phyloP scores from a whole-genome alignment of 192 early-diverging fungal genomes.

The Pilaira anomala region DNA sequence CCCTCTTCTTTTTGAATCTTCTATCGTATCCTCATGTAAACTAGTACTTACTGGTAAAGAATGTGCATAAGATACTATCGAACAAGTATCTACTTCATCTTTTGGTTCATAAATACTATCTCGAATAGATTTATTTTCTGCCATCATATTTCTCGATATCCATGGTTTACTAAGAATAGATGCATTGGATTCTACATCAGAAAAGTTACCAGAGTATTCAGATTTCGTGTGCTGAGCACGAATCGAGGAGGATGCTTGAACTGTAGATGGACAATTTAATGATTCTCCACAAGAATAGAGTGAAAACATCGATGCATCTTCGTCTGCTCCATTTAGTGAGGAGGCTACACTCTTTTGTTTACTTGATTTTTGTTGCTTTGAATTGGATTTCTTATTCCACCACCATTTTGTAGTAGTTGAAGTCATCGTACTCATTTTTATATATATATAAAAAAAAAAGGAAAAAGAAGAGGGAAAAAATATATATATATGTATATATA shows the following conservation, averaged over 20 bases:
- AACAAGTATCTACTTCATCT: background rate
- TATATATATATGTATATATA: background rate
- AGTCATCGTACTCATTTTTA: background rate
- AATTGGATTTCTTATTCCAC: constrained; percentile 9
- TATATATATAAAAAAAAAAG: background rate
- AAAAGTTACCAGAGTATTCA: constrained; percentile 14
- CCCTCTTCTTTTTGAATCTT: constrained; percentile 12
- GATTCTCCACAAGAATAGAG: constrained; percentile 1
- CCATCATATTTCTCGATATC: constrained; percentile 4
- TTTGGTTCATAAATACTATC: background rate
- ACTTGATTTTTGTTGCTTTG: background rate
- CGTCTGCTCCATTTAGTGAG: constrained; percentile 8
- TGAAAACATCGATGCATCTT: constrained; percentile 8
- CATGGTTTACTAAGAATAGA: constrained; percentile 19
- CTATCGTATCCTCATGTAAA: background rate
- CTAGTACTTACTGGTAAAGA: background rate
- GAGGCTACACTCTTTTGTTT: background rate
- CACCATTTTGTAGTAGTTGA: constrained; percentile 10
- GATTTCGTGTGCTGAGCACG: constrained; percentile 8
- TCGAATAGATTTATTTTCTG: background rate
- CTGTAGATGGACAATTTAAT: background rate
- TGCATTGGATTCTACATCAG: constrained; percentile 16
- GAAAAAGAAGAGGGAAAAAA: background rate
- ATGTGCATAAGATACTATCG: background rate
- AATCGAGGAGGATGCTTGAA: background rate